Evolutionary conservation across 345 rosid genomes (phyloP).

Genomic region (thale cress (Arabidopsis thaliana)): DNA sequence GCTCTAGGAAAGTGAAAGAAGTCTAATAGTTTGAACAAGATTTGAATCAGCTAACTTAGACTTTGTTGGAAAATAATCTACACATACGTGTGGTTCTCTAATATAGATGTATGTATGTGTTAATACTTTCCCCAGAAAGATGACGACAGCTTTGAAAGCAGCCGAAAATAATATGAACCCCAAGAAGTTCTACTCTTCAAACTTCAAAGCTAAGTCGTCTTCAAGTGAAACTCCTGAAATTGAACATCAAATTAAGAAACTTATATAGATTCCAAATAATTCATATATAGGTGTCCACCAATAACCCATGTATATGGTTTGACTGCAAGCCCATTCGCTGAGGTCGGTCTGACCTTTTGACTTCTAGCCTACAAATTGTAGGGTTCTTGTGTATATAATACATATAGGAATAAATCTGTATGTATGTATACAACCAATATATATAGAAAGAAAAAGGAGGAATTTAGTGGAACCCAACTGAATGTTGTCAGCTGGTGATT

Average conservation of each 20-base stretch:
- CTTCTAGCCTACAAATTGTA: constrained; percentile 31
- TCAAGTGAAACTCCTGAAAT: constrained; percentile 43
- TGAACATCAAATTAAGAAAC: constrained; percentile 32
- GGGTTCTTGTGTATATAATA: constrained; percentile 4
- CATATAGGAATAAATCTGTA: neutral
- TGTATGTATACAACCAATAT: neutral
- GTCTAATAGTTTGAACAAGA: constrained; percentile 32
- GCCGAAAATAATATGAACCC: constrained; percentile 34
- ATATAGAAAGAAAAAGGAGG: constrained; percentile 25
- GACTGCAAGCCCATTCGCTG: constrained; percentile 40
- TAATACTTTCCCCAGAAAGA: constrained; percentile 8
- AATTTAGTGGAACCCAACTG: constrained; percentile 38
- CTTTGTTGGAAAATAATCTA: constrained; percentile 15
- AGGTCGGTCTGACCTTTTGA: constrained; percentile 36
- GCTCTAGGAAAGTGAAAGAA: constrained; percentile 18
- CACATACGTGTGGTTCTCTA: neutral
- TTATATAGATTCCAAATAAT: constrained; percentile 25
- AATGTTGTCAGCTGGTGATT: constrained; percentile 51
- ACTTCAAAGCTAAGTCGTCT: constrained; percentile 28
- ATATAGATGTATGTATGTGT: neutral
- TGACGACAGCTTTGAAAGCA: constrained; percentile 33
- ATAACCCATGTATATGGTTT: constrained; percentile 30
- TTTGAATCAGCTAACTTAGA: constrained; percentile 17
- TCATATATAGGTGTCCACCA: constrained; percentile 38
- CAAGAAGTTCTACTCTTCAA: constrained; percentile 38